Evolutionary conservation across 345 rosid species (phyloP).

Genomic region (Populus deltoides): DNA sequence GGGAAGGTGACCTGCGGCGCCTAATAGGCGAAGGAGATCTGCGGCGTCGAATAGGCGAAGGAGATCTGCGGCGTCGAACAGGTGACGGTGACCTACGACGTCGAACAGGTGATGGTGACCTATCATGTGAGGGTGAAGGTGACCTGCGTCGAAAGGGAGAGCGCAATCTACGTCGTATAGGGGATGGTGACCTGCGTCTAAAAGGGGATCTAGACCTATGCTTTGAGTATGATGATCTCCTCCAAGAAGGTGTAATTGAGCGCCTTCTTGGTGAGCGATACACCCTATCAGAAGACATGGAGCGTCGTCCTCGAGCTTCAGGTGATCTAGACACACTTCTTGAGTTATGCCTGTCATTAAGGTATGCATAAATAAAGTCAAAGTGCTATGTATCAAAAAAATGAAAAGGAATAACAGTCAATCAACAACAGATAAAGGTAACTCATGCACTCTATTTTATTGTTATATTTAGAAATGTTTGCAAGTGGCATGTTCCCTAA

Average conservation of each 20-base stretch:
- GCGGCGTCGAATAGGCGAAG: constrained; percentile 8
- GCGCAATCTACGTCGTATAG: constrained; percentile 35
- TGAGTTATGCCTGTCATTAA: constrained; percentile 44
- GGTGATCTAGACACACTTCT: constrained; percentile 79
- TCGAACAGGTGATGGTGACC: constrained; percentile 34
- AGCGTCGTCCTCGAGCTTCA: constrained; percentile 22
- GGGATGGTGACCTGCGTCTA: constrained; percentile 21
- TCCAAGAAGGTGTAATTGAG: constrained; percentile 45
- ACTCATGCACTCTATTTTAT: background rate
- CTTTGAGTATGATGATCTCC: constrained; percentile 44
- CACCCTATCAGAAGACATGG: constrained; percentile 37
- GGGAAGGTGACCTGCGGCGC: constrained; percentile 9
- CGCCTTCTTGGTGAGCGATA: constrained; percentile 41
- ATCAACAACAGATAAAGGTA: background rate
- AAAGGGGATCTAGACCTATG: constrained; percentile 53
- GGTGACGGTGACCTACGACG: constrained; percentile 31
- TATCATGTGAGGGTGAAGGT: constrained; percentile 11
- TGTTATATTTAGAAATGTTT: background rate
- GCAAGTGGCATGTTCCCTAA: background rate
- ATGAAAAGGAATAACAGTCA: background rate
- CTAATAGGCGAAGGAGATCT: constrained; percentile 11
- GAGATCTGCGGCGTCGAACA: constrained; percentile 29
- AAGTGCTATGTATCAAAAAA: constrained; percentile 2
- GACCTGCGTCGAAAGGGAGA: constrained; percentile 30
- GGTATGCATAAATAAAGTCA: constrained; percentile 13